Percentiles rank a stretch among this genome's conserved stretches.
These are phyloP conservation scores for Coniferiporia weirii DNA, from an alignment of 1,284 basidiomycete genomes.

Conservation along the genomic window DNA sequence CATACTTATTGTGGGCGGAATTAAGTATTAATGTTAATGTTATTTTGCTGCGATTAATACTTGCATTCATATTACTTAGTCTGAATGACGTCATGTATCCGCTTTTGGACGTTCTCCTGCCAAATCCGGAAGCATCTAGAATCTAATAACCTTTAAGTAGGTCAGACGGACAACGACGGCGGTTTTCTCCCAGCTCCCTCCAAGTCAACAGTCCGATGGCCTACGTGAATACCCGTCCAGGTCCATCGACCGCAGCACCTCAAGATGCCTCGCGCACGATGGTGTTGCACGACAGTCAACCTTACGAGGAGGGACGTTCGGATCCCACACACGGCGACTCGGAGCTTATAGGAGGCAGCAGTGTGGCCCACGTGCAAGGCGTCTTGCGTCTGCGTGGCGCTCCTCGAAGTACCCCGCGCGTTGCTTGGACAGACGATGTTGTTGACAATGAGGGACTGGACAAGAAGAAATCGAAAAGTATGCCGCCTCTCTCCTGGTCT, in stretches of 20 bases:
- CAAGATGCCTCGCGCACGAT: conserved; percentile 56
- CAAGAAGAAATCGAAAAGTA: conserved; percentile 82
- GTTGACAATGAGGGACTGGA: conserved; percentile 80
- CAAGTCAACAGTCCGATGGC: background rate
- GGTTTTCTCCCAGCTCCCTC: too few species aligned
- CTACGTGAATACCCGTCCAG: background rate
- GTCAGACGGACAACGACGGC: too few species aligned
- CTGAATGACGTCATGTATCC: background rate
- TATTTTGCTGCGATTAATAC: too few species aligned
- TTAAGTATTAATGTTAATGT: too few species aligned
- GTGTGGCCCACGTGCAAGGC: conserved; percentile 30
- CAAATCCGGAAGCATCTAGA: background rate
- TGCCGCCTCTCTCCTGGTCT: conserved; percentile 23
- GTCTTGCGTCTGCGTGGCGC: conserved; percentile 52
- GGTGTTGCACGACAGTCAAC: conserved; percentile 40
- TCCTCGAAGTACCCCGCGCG: conserved; percentile 42
- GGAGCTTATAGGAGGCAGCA: conserved; percentile 20
- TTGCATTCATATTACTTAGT: background rate
- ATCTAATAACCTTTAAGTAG: background rate
- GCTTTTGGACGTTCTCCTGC: background rate
- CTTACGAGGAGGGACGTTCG: conserved; percentile 28
- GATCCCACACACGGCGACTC: conserved; percentile 19
- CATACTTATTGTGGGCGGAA: too few species aligned
- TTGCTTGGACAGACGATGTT: conserved; percentile 75
- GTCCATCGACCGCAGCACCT: conserved; percentile 35